phyloP scores from a whole-genome alignment of 2,329 filamentous ascomycete genomes.

The Fusarium pseudoanthophilum region DNA sequence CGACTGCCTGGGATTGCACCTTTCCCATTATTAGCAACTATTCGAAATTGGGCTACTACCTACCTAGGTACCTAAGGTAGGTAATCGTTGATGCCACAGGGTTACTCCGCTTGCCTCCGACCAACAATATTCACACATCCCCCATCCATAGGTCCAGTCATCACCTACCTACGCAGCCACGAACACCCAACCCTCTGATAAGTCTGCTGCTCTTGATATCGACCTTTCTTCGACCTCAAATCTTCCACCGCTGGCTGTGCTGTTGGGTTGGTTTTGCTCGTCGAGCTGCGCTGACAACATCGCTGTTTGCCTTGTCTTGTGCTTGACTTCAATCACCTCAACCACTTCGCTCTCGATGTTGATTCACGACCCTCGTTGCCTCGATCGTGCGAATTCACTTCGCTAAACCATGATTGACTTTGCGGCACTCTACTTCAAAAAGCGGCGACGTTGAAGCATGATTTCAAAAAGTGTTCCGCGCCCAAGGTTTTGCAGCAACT shows the following conservation, averaged over 20 bases:
- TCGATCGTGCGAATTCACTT: constrained; percentile 5
- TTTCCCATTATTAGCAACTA: background rate
- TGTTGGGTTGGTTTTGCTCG: background rate
- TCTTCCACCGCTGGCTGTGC: background rate
- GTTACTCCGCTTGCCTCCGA: constrained; percentile 30
- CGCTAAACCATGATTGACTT: constrained; percentile 38
- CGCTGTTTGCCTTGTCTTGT: background rate
- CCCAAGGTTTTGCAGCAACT: background rate
- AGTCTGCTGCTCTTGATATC: background rate
- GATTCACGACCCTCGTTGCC: constrained; percentile 4
- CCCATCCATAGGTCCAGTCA: background rate
- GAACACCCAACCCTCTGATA: background rate
- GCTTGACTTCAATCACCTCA: background rate
- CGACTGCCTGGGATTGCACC: constrained; percentile 1
- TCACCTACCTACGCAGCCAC: background rate
- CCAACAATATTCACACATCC: constrained; percentile 12
- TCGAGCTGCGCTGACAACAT: background rate
- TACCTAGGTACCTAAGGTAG: background rate
- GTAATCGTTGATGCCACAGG: constrained; percentile 5
- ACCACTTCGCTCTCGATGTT: background rate
- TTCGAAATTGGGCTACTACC: background rate
- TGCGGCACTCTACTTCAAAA: constrained; percentile 36
- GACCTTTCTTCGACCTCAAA: background rate
- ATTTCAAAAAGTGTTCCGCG: constrained; percentile 24
- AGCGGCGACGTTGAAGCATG: constrained; percentile 44